Percentiles rank a stretch among this genome's conserved stretches.
Conservation (phyloP, 345 rosid species). For the Euphorbia tirucalli region DNA sequence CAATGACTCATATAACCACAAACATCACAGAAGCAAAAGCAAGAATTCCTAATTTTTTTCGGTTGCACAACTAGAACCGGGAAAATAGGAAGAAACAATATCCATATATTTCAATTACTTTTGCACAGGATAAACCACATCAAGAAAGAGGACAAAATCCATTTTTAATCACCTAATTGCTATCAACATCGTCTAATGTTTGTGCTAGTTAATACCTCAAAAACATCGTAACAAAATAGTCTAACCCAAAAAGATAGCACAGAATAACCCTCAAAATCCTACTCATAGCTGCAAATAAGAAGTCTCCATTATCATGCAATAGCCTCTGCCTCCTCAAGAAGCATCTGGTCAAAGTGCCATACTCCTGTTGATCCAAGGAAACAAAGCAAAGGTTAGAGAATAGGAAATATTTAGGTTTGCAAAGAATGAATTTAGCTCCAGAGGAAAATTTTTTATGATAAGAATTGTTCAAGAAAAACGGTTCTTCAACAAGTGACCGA, state of each 20-base stretch:
- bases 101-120: not conserved
- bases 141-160: not conserved
- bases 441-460: not conserved
- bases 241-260: not conserved
- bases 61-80: not conserved
- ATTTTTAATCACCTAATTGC: not conserved
- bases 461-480: not conserved
- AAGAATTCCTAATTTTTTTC: not conserved
- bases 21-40: not conserved
- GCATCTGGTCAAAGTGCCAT: slow-evolving; percentile 40
- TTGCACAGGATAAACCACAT: not conserved
- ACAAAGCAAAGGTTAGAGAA: not conserved
- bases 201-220: slow-evolving; percentile 2
- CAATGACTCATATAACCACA: not conserved
- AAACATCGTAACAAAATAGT: slow-evolving; percentile 15
- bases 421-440: not conserved
- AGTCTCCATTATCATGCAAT: slow-evolving; percentile 32
- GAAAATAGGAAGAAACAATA: not conserved
- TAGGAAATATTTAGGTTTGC: not conserved
- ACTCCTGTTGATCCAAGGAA: slow-evolving; percentile 23
- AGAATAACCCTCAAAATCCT: not conserved
- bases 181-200: not conserved
- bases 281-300: not conserved
- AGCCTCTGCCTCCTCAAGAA: slow-evolving; percentile 13
- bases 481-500: not conserved